phyloP scores from a whole-genome alignment of 495 filamentous ascomycete species.

The Neurospora pannonica region DNA sequence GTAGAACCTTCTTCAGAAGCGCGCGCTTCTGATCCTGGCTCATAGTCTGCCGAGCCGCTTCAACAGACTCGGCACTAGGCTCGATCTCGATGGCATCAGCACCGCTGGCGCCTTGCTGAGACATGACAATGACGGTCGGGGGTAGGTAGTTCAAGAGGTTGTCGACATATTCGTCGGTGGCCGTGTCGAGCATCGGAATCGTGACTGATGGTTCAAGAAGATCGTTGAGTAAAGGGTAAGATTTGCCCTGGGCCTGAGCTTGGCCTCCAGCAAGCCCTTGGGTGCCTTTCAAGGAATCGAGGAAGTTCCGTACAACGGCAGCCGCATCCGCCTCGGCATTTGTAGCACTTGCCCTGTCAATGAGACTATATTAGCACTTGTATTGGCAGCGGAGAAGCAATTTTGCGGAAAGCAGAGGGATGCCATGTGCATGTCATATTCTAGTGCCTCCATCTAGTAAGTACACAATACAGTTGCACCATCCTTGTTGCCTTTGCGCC shows the following conservation, averaged over 20 bases:
- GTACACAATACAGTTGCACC: constrained; percentile 15
- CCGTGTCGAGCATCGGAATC: constrained; percentile 61
- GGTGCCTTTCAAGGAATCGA: constrained; percentile 67
- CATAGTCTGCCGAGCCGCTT: constrained; percentile 66
- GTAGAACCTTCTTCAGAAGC: constrained; percentile 72
- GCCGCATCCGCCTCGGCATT: constrained; percentile 43
- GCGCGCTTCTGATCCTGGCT: constrained; percentile 69
- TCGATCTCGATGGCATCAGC: constrained; percentile 37
- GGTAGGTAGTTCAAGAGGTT: constrained; percentile 70
- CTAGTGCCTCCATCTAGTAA: constrained; percentile 13
- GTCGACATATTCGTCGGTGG: constrained; percentile 56
- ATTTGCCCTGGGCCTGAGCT: constrained; percentile 38
- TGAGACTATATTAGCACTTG: constrained; percentile 23
- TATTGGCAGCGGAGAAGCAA: not conserved
- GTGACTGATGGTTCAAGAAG: constrained; percentile 70
- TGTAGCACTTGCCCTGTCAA: constrained; percentile 25
- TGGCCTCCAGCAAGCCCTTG: constrained; percentile 23
- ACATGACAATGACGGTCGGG: constrained; percentile 53
- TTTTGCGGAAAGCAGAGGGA: not conserved
- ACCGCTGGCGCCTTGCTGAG: constrained; percentile 50
- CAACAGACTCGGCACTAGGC: constrained; percentile 52
- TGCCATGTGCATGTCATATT: constrained; percentile 9
- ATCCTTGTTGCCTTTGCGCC: constrained; percentile 4
- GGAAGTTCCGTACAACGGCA: constrained; percentile 72
- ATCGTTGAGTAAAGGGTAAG: constrained; percentile 79